Evolutionary conservation across 495 filamentous ascomycete species (phyloP), one percentile per base, ranked within the genome.

Genomic region (Parmelia sp.): DNA sequence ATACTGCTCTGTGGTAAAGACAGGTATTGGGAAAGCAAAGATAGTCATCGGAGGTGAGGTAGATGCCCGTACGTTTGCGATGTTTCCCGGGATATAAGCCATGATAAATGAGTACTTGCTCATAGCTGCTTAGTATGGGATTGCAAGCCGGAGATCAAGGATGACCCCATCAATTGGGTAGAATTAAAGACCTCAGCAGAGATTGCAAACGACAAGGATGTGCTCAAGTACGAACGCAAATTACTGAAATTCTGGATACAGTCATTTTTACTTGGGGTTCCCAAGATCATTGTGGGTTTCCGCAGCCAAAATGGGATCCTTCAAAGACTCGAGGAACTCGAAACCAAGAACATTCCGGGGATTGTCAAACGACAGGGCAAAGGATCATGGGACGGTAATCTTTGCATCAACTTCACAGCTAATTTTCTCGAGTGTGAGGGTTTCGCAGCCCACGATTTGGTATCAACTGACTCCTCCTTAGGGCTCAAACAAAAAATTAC

Each of bases 201-300:
- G 63, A 86, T 89, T 40, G 75, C 76, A 33, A 81, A 77, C 40
- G 80, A 87, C 1, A 81, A 84, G 40, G 88, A 91, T 65, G 79
- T 84, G 73, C 64, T 87, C 23, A 89, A 86, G 60, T 96, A 88
- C 69, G 90, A 99, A 74, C 82, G 88, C 15, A 97, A 97, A 72
- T 79, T 97, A 42, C 80, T 96, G 66, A 95, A 92, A 65, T 96
- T 90, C 77, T 99, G 94, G 94, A 88, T 91, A 23, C 94, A 99
- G 68, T 96, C 91, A 2, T 99, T 96, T 71, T 80, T 99, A 0
- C 84, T 99, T 1, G 93, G 69, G 21, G 91, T 97, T 3, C 90
- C 90, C 0, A 94, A 86, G 71, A 90, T 99, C 60, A 86, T 96
- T 25, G 89, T 97, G 4, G 94, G 94, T 1, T 96, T 93, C 70